phyloP scores from a whole-genome alignment of 2,329 filamentous ascomycete species.

The Pseudocercospora fuligena region DNA sequence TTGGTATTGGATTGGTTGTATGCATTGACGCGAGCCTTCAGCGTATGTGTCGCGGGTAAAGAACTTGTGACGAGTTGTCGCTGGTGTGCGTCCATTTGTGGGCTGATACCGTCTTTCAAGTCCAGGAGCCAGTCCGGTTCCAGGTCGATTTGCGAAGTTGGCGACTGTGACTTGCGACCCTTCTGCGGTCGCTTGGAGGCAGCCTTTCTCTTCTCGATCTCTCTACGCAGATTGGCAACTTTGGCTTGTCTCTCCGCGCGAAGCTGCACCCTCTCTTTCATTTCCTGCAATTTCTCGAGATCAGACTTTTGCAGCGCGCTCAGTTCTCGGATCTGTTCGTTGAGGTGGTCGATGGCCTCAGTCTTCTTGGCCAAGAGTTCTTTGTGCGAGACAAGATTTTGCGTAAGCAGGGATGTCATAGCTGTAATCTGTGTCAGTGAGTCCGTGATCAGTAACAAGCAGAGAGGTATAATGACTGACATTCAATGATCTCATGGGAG shows the following conservation, averaged over 20 bases:
- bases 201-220: conserved; percentile 47
- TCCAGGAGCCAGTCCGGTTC: conserved; percentile 45
- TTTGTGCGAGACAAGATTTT: conserved; percentile 79
- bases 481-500: conserved; percentile 77
- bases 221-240: conserved; percentile 80
- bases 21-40: conserved; percentile 72
- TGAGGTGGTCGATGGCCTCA: conserved; percentile 78
- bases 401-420: conserved; percentile 79
- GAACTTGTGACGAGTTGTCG: conserved; percentile 33
- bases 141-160: conserved; percentile 22
- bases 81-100: conserved; percentile 26
- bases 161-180: conserved; percentile 56
- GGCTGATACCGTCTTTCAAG: conserved; percentile 29
- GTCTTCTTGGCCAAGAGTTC: conserved; percentile 83
- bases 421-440: conserved; percentile 54
- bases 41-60: conserved; percentile 33
- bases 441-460: conserved; percentile 10
- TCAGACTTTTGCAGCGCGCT: conserved; percentile 80
- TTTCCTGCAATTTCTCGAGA: conserved; percentile 71
- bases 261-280: conserved; percentile 69
- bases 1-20: conserved; percentile 76
- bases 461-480: conserved; percentile 58
- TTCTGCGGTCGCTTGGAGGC: conserved; percentile 22
- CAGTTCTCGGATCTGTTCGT: conserved; percentile 78
- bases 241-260: conserved; percentile 69